phyloP scores from a whole-genome alignment of 768 basidiomycete species.

The Leucosporidium yakuticum region DNA sequence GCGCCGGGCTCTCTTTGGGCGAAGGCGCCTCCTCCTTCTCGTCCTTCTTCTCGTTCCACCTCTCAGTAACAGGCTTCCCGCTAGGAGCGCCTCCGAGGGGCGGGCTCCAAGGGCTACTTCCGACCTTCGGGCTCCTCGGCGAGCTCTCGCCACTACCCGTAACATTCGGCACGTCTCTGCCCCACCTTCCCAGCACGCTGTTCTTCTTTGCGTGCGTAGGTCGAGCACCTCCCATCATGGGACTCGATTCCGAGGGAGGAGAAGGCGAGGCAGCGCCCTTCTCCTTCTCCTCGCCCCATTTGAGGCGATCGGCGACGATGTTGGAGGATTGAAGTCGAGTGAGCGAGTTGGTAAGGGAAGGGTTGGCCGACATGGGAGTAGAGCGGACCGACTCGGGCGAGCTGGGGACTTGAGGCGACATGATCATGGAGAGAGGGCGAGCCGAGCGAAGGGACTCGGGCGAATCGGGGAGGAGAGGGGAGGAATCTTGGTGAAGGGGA shows the following conservation, averaged over 20 bases:
- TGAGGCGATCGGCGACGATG: conserved; percentile 31
- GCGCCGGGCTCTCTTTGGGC: not conserved
- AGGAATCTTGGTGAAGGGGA: too few species aligned
- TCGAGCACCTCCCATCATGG: not conserved
- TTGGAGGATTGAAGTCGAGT: conserved; percentile 19
- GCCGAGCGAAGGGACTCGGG: not conserved
- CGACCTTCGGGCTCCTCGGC: too few species aligned
- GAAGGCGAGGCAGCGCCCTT: not conserved
- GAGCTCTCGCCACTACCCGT: too few species aligned
- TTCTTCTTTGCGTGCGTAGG: conserved; percentile 16
- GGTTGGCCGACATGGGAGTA: not conserved
- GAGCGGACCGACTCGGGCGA: not conserved
- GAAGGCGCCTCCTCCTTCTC: too few species aligned
- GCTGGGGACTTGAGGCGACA: too few species aligned
- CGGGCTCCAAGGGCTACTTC: too few species aligned
- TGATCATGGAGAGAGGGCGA: too few species aligned
- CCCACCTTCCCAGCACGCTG: conserved; percentile 29
- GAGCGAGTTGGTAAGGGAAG: conserved; percentile 5
- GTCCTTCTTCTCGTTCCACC: too few species aligned
- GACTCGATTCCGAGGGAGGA: not conserved
- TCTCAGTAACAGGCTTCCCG: too few species aligned
- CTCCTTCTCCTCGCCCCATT: conserved; percentile 1
- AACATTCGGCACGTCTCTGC: conserved; percentile 13
- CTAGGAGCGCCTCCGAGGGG: too few species aligned
- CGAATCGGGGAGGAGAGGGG: not conserved